A percentile compares a stretch with the other conserved stretches of the same genome.
Evolutionary conservation across 352 stramenopile species (phyloP).

Genomic region (Pythium pyrilobum): DNA sequence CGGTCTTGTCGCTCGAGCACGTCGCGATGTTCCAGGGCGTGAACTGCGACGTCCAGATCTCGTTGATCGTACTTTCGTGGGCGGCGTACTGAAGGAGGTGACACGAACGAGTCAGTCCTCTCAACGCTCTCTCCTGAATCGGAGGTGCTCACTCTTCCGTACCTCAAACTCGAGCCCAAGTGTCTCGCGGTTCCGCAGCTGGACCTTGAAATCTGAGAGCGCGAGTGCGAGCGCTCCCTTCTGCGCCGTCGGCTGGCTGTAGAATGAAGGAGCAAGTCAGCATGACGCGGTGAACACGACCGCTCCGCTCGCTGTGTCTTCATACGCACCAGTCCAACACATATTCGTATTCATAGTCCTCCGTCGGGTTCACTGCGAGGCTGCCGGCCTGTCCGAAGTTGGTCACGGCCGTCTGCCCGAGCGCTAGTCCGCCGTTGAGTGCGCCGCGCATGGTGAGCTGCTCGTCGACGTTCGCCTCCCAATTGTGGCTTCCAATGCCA

Average conservation of each 20-base stretch:
- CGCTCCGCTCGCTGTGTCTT: background rate
- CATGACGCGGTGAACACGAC: background rate
- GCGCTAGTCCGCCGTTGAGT: constrained; percentile 38
- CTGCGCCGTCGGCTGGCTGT: constrained; percentile 62
- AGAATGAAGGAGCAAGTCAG: background rate
- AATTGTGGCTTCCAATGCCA: constrained; percentile 3
- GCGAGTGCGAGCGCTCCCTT: constrained; percentile 52
- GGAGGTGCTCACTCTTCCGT: no score
- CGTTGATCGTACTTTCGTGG: constrained; percentile 76
- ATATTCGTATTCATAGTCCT: constrained; percentile 86
- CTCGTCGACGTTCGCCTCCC: background rate
- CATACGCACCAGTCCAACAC: constrained; percentile 58
- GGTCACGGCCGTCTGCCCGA: constrained; percentile 61
- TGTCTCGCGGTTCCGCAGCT: constrained; percentile 67
- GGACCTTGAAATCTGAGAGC: constrained; percentile 60
- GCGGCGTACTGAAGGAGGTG: constrained; percentile 40
- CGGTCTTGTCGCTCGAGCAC: constrained; percentile 79
- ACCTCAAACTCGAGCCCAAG: constrained; percentile 58
- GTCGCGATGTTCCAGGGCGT: constrained; percentile 67
- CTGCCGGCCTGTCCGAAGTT: constrained; percentile 41
- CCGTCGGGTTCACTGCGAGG: constrained; percentile 34
- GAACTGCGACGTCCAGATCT: constrained; percentile 67
- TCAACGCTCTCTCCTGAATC: no score
- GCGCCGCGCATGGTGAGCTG: constrained; percentile 41
- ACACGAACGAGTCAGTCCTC: no score